Evolutionary conservation across 1,284 basidiomycete genomes (phyloP).

Genomic region (Agaricales sp.): DNA sequence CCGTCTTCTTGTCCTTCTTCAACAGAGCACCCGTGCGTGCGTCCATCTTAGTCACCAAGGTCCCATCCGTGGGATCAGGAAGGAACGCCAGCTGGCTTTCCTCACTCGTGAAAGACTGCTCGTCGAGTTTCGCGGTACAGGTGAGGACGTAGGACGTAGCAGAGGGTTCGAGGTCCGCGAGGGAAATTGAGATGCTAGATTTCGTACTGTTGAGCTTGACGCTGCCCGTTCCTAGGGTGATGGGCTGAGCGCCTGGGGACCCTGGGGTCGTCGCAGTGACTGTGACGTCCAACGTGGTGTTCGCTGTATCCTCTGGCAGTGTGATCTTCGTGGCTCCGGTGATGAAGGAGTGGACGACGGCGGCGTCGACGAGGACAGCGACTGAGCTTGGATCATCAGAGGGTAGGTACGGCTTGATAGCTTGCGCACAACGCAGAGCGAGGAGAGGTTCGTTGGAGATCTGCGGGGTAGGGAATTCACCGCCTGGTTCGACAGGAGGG

Average conservation of each 20-base stretch:
- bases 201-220: constrained; percentile 47
- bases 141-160: constrained; percentile 36
- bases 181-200: constrained; percentile 38
- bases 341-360: constrained; percentile 39
- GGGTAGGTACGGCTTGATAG: constrained; percentile 57
- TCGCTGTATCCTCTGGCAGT: constrained; percentile 19
- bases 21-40: constrained; percentile 56
- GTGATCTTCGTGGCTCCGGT: constrained; percentile 35
- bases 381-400: constrained; percentile 30
- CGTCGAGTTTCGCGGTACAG: constrained; percentile 32
- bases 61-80: constrained; percentile 35
- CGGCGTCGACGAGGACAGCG: constrained; percentile 47
- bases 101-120: constrained; percentile 34
- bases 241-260: background rate
- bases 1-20: constrained; percentile 34
- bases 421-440: constrained; percentile 57
- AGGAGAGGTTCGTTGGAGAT: constrained; percentile 42
- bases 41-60: constrained; percentile 60
- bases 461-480: constrained; percentile 44
- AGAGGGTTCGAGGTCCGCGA: constrained; percentile 32
- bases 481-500: constrained; percentile 44
- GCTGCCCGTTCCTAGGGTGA: constrained; percentile 24
- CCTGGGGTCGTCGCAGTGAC: constrained; percentile 28
- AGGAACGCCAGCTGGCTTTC: constrained; percentile 43
- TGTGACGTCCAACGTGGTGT: constrained; percentile 24